Percentiles rank a stretch among this genome's conserved stretches.
Conservation (phyloP, 1,139 yeast species). For the Wickerhamomyces sp. region DNA sequence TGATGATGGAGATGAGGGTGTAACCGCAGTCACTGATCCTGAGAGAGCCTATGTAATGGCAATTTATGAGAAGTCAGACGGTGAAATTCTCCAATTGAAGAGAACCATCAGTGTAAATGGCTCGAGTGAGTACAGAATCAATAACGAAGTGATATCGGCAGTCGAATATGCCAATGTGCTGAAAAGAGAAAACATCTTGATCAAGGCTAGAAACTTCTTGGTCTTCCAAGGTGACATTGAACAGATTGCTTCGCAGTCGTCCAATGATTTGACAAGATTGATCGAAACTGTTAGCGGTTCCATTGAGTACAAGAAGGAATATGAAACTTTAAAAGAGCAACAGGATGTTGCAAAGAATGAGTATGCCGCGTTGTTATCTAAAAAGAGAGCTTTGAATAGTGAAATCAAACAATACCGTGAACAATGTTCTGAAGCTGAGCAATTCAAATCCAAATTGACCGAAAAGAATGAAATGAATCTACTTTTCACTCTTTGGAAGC, state of each 20-base stretch:
- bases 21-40: conserved; percentile 37
- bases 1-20: conserved; percentile 22
- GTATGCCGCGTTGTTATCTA: conserved; percentile 61
- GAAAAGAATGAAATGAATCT: conserved; percentile 45
- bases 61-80: conserved; percentile 59
- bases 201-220: conserved; percentile 85
- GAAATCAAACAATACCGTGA: conserved; percentile 79
- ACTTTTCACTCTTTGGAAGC: conserved; percentile 54
- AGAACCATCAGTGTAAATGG: conserved; percentile 55
- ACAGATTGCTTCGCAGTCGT: conserved; percentile 83
- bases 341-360: conserved; percentile 63
- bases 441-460: conserved; percentile 52
- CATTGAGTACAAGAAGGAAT: conserved; percentile 58
- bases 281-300: conserved; percentile 87
- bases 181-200: conserved; percentile 77
- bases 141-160: conserved; percentile 58
- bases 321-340: conserved; percentile 61
- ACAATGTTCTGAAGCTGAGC: conserved; percentile 69
- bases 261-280: conserved; percentile 65
- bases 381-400: conserved; percentile 66
- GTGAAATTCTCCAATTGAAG: conserved; percentile 46
- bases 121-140: conserved; percentile 62
- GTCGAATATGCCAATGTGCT: conserved; percentile 60
- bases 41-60: conserved; percentile 77
- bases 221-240: conserved; percentile 98